Conservation (phyloP, 1,284 basidiomycete genomes). For the Leccinum pachyderme region DNA sequence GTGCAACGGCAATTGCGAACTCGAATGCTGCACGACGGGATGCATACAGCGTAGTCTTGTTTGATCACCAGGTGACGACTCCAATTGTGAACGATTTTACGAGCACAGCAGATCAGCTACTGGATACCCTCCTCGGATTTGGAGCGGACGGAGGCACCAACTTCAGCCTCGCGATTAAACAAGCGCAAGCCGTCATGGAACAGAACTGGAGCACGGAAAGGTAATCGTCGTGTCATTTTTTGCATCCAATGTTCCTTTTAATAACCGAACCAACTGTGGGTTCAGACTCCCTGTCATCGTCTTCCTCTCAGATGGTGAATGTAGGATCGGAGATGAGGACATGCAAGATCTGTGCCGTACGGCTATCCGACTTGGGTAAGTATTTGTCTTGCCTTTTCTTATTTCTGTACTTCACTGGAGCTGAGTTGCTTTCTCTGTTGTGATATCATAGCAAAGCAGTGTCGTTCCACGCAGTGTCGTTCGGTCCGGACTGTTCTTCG, state of each 20-base stretch:
- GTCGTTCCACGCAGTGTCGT: slow-evolving; percentile 60
- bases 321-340: slow-evolving; percentile 37
- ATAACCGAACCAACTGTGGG: neutral
- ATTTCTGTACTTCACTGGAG: neutral
- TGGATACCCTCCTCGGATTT: slow-evolving; percentile 40
- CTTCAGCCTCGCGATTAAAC: slow-evolving; percentile 43
- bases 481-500: slow-evolving; percentile 41
- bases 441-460: slow-evolving; percentile 45
- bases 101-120: slow-evolving; percentile 46
- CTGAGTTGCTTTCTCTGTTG: neutral
- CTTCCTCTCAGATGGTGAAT: slow-evolving; percentile 62
- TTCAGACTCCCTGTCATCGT: slow-evolving; percentile 57
- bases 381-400: neutral
- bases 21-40: slow-evolving; percentile 43
- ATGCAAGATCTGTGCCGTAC: slow-evolving; percentile 47
- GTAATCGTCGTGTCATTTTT: slow-evolving; percentile 26
- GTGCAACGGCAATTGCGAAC: slow-evolving; percentile 39
- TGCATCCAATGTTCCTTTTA: neutral
- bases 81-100: slow-evolving; percentile 48
- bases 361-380: slow-evolving; percentile 50
- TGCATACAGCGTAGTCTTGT: slow-evolving; percentile 57
- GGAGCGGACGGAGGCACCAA: slow-evolving; percentile 44
- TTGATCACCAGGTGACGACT: slow-evolving; percentile 34
- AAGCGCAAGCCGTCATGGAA: slow-evolving; percentile 43
- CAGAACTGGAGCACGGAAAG: slow-evolving; percentile 55